Conservation (phyloP, 768 basidiomycete species). For the Jaapia argillacea region DNA sequence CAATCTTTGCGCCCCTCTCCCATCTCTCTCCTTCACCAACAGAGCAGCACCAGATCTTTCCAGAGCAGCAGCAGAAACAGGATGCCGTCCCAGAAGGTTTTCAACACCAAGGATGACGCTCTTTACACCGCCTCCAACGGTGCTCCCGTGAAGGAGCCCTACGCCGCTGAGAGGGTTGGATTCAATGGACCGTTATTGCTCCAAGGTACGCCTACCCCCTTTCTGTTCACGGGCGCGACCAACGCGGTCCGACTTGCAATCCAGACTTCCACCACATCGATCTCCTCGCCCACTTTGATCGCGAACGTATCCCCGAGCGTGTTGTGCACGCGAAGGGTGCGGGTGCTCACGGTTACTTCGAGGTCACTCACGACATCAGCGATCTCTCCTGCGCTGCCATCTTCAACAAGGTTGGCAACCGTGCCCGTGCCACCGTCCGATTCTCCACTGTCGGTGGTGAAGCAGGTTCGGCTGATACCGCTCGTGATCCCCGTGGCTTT, state of each 20-base stretch:
- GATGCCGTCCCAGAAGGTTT: conserved; percentile 62
- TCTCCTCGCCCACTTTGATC: conserved; percentile 84
- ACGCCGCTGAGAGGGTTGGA: conserved; percentile 71
- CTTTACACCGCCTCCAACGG: conserved; percentile 84
- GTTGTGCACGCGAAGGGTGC: conserved; percentile 89
- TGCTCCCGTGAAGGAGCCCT: conserved; percentile 65
- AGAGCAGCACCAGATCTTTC: neutral
- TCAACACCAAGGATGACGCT: conserved; percentile 41
- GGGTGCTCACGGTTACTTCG: conserved; percentile 90
- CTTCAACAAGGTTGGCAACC: conserved; percentile 55
- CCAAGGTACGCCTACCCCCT: conserved; percentile 45
- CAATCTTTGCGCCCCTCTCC: neutral
- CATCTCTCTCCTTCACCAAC: neutral
- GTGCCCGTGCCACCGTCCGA: conserved; percentile 67
- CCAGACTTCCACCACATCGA: conserved; percentile 85
- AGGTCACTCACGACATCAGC: conserved; percentile 76
- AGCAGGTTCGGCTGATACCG: conserved; percentile 82
- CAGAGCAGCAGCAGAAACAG: neutral
- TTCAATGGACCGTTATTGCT: conserved; percentile 74
- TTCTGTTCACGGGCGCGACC: conserved; percentile 1
- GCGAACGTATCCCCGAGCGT: conserved; percentile 94
- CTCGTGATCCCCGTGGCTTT: conserved; percentile 91
- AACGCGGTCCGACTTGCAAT: conserved; percentile 10
- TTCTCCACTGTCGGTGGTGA: conserved; percentile 95
- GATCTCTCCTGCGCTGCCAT: conserved; percentile 70